A percentile compares a stretch with the other conserved stretches of the same genome.
These are phyloP conservation scores for Filobasidium uniguttulatum DNA, from an alignment of 1,284 basidiomycete species.

Conservation along the genomic window DNA sequence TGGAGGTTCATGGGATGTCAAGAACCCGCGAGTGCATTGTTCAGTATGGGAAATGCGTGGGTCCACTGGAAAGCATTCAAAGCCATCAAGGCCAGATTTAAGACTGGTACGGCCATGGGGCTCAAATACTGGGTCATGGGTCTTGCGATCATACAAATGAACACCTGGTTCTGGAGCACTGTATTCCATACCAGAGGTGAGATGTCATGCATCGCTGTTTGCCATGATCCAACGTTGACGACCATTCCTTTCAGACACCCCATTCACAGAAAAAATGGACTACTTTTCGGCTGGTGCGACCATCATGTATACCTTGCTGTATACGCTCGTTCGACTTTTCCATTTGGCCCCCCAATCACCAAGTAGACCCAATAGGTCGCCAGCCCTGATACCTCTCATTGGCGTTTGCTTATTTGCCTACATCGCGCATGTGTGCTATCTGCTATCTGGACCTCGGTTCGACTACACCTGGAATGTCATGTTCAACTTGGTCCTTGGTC, in stretches of 20 bases:
- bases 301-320: constrained; percentile 62
- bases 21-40: constrained; percentile 82
- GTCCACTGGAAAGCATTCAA: constrained; percentile 50
- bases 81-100: constrained; percentile 43
- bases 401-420: constrained; percentile 18
- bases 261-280: constrained; percentile 76
- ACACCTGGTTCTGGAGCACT: constrained; percentile 85
- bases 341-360: constrained; percentile 48
- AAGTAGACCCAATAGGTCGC: constrained; percentile 7
- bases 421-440: constrained; percentile 31
- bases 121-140: constrained; percentile 56
- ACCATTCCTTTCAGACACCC: constrained; percentile 50
- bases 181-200: constrained; percentile 84
- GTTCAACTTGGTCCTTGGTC: constrained; percentile 66
- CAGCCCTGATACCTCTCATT: constrained; percentile 18
- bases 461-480: constrained; percentile 92
- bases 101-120: constrained; percentile 43
- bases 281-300: constrained; percentile 87
- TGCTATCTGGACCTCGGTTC: constrained; percentile 54
- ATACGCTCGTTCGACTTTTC: constrained; percentile 59
- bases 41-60: constrained; percentile 72
- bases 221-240: neutral
- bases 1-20: constrained; percentile 73
- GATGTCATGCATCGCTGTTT: constrained; percentile 19
- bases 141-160: constrained; percentile 62